Evolutionary conservation across 306 rosid genomes (phyloP), one percentile per base, ranked within the genome.

Genomic region (Dalbergia cochinchinensis): DNA sequence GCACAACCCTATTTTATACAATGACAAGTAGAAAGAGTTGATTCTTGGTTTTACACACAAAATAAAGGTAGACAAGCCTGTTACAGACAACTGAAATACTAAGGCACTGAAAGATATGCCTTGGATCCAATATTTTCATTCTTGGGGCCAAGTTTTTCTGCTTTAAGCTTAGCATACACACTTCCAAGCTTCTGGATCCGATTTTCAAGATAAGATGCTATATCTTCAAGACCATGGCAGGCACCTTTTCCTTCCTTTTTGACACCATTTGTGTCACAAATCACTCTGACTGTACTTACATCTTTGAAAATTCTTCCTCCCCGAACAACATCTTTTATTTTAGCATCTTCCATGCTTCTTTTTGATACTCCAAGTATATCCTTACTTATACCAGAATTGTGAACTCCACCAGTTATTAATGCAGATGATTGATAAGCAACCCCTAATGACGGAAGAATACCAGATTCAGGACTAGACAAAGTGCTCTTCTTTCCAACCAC

Each of bases 181-280:
- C 33, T 68, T 78, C 75, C 77, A 69, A 82, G 77, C 48, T 59
- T 10, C 33, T 15, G 16, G 50, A 76, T 26, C 53, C 68, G 58
- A 65, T 18, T 53, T 54, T 76, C 85, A 61, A 44, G 13, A 4
- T 69, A n/a, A 77, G 26, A 37, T 47, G 8, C 50, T 48, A n/a
- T 13, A 0, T 75, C 60, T 39, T 2, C 0, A 19, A 19, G 0
- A 51, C 50, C 10, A 51, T 13, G 5, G 11, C 39, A 42, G 0
- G 31, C 55, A 41, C 18, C 6, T 78, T 74, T 58, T 19, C 15
- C n/a, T 57, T 74, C 67, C 54, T 35, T 35, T 5, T 14, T 5
- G 39, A 15, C 57, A 31, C 11, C 31, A 64, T 9, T 13, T 50
- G 11, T 58, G 53, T 59, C 69, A 31, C 51, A 31, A 62, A 19